These are phyloP conservation scores for Closterium sp. DNA, from an alignment of 139 green algal genomes.

Conservation along the genomic window DNA sequence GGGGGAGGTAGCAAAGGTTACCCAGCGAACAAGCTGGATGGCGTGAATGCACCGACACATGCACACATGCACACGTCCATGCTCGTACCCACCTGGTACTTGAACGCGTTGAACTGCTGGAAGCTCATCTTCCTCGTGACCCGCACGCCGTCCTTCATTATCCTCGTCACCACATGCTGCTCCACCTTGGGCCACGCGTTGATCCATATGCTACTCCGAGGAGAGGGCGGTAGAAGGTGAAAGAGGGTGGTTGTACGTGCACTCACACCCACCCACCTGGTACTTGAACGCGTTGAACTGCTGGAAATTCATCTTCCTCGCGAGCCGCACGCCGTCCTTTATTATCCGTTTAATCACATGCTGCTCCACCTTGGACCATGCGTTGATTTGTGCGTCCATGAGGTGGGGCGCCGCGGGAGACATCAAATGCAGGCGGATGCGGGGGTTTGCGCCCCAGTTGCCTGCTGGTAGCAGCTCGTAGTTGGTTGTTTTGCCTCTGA, in stretches of 20 bases:
- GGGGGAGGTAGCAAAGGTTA: no score
- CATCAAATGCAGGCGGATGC: constrained; percentile 18
- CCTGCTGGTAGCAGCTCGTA: neutral
- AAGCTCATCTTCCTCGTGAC: constrained; percentile 5
- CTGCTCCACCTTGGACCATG: constrained; percentile 10
- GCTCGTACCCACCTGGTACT: no score
- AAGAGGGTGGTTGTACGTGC: no score
- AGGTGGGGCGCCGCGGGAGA: neutral
- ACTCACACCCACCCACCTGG: neutral
- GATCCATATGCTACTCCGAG: no score
- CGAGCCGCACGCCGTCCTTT: constrained; percentile 10
- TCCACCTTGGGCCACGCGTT: neutral
- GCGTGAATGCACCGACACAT: no score
- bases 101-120: no score
- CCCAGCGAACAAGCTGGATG: no score
- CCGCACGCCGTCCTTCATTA: constrained; percentile 10
- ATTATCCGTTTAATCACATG: neutral
- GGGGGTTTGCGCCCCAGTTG: constrained; percentile 24
- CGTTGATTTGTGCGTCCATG: constrained; percentile 11
- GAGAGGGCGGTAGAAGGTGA: no score
- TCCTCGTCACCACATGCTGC: neutral
- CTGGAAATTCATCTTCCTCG: constrained; percentile 18
- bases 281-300: constrained; percentile 30
- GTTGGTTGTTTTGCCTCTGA: constrained; percentile 32
- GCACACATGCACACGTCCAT: no score